A percentile compares a stretch with the other conserved stretches of the same genome.
phyloP scores from a whole-genome alignment of 495 filamentous ascomycete species.

The Neurospora sp. region DNA sequence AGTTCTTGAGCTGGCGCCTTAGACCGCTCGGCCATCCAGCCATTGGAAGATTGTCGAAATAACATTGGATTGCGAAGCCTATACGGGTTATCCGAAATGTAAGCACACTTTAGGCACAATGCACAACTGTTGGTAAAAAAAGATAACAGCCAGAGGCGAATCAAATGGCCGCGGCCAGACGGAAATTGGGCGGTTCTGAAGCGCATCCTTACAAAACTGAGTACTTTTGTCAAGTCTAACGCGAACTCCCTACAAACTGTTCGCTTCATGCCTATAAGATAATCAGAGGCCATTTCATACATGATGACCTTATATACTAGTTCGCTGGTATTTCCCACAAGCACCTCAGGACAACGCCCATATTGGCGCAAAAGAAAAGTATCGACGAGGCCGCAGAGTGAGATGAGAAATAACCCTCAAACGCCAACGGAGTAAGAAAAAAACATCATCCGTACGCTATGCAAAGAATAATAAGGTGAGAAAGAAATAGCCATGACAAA shows the following conservation, averaged over 20 bases:
- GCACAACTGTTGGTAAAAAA: too few species aligned
- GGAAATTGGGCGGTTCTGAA: too few species aligned
- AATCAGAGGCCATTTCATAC: neutral
- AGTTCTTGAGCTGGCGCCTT: neutral
- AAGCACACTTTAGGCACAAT: too few species aligned
- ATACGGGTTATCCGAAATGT: too few species aligned
- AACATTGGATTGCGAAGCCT: too few species aligned
- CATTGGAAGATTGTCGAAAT: neutral
- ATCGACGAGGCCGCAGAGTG: neutral
- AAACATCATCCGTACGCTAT: neutral
- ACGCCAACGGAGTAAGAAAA: neutral
- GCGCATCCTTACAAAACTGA: neutral
- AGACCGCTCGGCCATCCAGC: constrained; percentile 2
- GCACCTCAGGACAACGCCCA: neutral
- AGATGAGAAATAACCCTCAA: neutral
- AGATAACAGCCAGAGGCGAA: too few species aligned
- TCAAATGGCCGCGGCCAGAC: too few species aligned
- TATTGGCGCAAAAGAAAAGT: neutral
- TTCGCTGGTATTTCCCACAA: neutral
- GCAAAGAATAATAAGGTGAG: neutral
- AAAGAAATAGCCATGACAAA: neutral
- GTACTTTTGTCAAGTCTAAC: neutral
- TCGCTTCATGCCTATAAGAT: neutral
- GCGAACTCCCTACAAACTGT: neutral
- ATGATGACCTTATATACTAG: neutral